phyloP scores from a whole-genome alignment of 352 stramenopile genomes.

The Pythium phragmitis region DNA sequence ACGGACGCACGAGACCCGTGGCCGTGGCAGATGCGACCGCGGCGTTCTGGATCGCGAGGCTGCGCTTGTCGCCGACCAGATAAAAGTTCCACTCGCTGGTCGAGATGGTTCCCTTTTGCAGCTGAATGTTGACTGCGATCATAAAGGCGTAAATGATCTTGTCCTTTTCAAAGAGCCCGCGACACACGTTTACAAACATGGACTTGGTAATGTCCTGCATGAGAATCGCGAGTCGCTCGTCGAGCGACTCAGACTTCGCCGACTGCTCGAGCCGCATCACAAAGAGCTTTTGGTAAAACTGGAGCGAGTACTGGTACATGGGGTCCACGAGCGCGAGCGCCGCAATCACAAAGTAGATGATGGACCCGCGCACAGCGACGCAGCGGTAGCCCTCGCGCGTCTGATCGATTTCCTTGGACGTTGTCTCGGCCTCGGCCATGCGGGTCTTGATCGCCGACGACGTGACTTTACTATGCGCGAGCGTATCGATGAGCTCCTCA shows the following conservation, averaged over 20 bases:
- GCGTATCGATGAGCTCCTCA: conserved; percentile 90
- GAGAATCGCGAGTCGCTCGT: conserved; percentile 86
- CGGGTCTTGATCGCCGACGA: conserved; percentile 84
- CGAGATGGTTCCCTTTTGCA: conserved; percentile 72
- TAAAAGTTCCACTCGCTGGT: conserved; percentile 87
- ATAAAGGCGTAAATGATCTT: conserved; percentile 95
- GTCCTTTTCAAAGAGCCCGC: conserved; percentile 94
- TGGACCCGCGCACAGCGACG: conserved; percentile 87
- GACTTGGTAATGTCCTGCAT: conserved; percentile 91
- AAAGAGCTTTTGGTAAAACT: conserved; percentile 94
- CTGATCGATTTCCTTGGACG: conserved; percentile 88
- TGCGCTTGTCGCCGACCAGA: conserved; percentile 84
- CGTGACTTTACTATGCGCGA: conserved; percentile 80
- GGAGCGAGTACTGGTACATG: conserved; percentile 95
- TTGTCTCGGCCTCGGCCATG: conserved; percentile 90
- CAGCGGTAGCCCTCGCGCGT: conserved; percentile 91
- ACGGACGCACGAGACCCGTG: conserved; percentile 38
- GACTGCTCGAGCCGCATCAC: conserved; percentile 85
- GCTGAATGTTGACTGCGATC: conserved; percentile 87
- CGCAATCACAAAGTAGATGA: conserved; percentile 95
- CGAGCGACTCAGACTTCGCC: conserved; percentile 76
- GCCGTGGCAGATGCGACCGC: conserved; percentile 32
- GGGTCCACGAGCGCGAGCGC: conserved; percentile 90
- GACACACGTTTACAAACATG: conserved; percentile 94
- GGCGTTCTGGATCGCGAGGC: conserved; percentile 41